phyloP scores from a whole-genome alignment of 192 early-diverging fungal genomes.

The Entophlyctis helioformis region DNA sequence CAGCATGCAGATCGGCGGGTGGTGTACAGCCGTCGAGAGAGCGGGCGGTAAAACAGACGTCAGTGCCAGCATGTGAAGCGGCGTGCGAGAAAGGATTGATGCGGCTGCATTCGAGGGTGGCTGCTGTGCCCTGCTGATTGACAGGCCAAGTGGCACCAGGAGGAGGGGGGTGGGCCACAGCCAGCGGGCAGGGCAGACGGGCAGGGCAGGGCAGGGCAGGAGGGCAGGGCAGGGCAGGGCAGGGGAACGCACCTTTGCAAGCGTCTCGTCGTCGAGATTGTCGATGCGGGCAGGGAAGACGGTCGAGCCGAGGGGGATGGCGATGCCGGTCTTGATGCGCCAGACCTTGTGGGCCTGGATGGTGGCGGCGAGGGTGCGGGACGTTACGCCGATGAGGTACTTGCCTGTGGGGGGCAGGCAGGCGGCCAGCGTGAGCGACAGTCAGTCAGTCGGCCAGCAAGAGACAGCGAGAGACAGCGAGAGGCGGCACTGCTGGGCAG shows the following conservation, averaged over 20 bases:
- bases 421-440: neutral
- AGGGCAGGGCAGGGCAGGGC: neutral
- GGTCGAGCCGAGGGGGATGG: conserved; percentile 28
- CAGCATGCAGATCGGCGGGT: no score
- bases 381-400: conserved; percentile 33
- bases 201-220: no score
- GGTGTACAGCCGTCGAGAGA: no score
- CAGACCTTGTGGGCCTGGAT: conserved; percentile 44
- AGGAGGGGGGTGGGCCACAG: no score
- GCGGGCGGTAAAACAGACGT: no score
- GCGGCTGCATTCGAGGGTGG: no score
- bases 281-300: no score
- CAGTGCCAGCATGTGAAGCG: no score
- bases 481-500: neutral
- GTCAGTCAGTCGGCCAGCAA: neutral
- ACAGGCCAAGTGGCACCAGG: no score
- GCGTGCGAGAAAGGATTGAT: no score
- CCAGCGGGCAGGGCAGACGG: no score
- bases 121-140: no score
- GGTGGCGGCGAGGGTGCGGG: conserved; percentile 28
- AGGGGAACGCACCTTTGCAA: conserved; percentile 16
- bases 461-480: neutral
- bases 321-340: conserved; percentile 20
- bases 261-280: conserved; percentile 7
- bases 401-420: conserved; percentile 15